Evolutionary conservation across 2,329 filamentous ascomycete genomes (phyloP).

Genomic region (Aspergillus sclerotialis): DNA sequence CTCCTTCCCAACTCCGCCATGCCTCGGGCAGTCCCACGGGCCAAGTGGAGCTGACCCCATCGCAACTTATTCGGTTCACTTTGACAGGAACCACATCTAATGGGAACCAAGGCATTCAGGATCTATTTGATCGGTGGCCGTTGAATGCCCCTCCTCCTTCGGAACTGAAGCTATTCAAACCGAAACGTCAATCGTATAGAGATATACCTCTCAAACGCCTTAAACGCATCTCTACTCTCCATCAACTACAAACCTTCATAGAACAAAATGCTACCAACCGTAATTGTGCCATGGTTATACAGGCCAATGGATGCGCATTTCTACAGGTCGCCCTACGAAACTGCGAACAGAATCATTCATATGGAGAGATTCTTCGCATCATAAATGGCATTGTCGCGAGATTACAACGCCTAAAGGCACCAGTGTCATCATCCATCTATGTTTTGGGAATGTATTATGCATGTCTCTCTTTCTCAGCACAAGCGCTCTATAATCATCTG

Average conservation of each 20-base stretch:
- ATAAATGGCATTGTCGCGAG: slow-evolving; percentile 25
- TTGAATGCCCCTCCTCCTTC: slow-evolving; percentile 10
- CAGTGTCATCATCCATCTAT: slow-evolving; percentile 8
- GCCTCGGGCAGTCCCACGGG: not conserved
- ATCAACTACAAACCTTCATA: slow-evolving; percentile 15
- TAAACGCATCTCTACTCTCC: slow-evolving; percentile 5
- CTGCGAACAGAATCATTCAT: slow-evolving; percentile 17
- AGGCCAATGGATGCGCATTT: slow-evolving; percentile 3
- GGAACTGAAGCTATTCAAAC: slow-evolving; percentile 16
- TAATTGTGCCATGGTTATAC: slow-evolving; percentile 5
- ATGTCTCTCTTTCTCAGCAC: slow-evolving; percentile 19
- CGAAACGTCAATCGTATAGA: not conserved
- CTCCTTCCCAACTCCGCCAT: slow-evolving; percentile 4
- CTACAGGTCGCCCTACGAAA: slow-evolving; percentile 15
- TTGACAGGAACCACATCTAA: slow-evolving; percentile 16
- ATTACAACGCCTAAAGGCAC: slow-evolving; percentile 12
- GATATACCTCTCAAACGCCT: slow-evolving; percentile 3
- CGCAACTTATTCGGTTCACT: slow-evolving; percentile 26
- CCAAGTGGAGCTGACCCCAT: slow-evolving; percentile 14
- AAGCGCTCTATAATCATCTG: slow-evolving; percentile 22
- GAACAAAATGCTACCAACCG: slow-evolving; percentile 16
- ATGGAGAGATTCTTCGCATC: slow-evolving; percentile 23
- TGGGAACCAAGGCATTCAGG: slow-evolving; percentile 10
- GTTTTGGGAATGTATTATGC: slow-evolving; percentile 25
- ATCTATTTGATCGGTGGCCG: slow-evolving; percentile 19